Evolutionary conservation across 2,329 filamentous ascomycete species (phyloP), one percentile per base, ranked within the genome.

Genomic region (Ophiocordyceps polyrhachis-furcata): DNA sequence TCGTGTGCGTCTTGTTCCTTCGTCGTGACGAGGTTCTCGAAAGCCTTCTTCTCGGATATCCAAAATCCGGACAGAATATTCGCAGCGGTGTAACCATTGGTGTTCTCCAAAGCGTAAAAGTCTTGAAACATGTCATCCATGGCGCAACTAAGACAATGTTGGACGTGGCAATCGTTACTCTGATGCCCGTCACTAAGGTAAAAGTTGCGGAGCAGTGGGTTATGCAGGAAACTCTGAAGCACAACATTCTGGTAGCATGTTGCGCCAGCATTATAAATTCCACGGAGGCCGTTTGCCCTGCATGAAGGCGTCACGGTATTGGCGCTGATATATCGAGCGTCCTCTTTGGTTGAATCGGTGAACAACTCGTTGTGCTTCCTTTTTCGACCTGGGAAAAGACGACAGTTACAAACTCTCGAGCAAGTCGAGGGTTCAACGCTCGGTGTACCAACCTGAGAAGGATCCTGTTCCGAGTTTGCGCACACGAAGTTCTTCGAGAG

Each of bases 201-300:
- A 62, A 85, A 96, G 53, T 89, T 88, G 48, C 85, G 79, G 28
- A 98, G 73, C 41, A 95, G 73, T 1, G 89, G 89, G 57, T 96
- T 95, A 65, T 95, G 89, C 45, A 96, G 74, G 53, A 98, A 79
- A 46, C 83, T 87, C 61, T 96, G 91, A 15, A 98, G 70, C 42
- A 96, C 87, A 28, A 95, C 89, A 54, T 91, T 93, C 72, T 96
- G 89, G 63, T 95, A 98, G 66, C 89, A 98, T 12, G 91, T 96
- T 47, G 93, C 87, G n/a, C 89, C 91, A 59, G 94, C 89, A 57
- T 96, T 98, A 63, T 93, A 95, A 48, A 98, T 81, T 29, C 89
- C 89, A 32, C 91, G 79, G 37, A 95, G 75, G 11, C 91, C 89
- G 52, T 82, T 87, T 17, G 86, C 87, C 46, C 84, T 79, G 58